Percentiles rank a stretch among this genome's conserved stretches.
phyloP scores from a whole-genome alignment of 257 asterid genomes.

The Ilex asprella region DNA sequence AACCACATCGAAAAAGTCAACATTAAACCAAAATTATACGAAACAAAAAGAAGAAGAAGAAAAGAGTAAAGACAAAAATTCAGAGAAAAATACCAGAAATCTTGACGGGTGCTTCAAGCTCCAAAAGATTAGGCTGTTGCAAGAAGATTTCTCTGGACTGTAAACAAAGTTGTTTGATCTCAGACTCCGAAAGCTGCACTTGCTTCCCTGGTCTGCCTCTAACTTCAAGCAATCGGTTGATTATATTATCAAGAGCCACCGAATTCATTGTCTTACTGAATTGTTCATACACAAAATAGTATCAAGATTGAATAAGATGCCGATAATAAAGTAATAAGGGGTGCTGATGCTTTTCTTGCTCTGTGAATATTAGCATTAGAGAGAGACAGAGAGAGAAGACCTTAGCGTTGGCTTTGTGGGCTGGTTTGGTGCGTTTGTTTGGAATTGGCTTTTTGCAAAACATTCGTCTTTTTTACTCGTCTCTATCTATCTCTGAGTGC shows the following conservation, averaged over 20 bases:
- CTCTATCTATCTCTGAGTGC: no score
- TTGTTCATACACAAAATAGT: not conserved
- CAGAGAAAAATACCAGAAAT: slow-evolving; percentile 50
- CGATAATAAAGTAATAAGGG: no score
- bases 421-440: no score
- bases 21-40: not conserved
- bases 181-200: slow-evolving; percentile 79
- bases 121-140: slow-evolving; percentile 84
- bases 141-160: slow-evolving; percentile 64
- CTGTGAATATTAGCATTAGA: no score
- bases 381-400: no score
- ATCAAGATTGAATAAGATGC: not conserved
- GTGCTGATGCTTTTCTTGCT: no score
- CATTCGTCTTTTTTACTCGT: no score
- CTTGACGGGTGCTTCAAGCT: slow-evolving; percentile 92
- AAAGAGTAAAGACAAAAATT: not conserved
- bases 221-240: slow-evolving; percentile 70
- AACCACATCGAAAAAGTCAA: not conserved
- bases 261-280: slow-evolving; percentile 41
- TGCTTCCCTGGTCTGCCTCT: slow-evolving; percentile 80
- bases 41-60: not conserved
- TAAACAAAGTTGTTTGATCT: slow-evolving; percentile 69
- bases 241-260: slow-evolving; percentile 50
- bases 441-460: no score
- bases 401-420: no score